These are phyloP conservation scores for Vitis vinifera DNA, from an alignment of 164 flowering plant species.

Conservation along the genomic window DNA sequence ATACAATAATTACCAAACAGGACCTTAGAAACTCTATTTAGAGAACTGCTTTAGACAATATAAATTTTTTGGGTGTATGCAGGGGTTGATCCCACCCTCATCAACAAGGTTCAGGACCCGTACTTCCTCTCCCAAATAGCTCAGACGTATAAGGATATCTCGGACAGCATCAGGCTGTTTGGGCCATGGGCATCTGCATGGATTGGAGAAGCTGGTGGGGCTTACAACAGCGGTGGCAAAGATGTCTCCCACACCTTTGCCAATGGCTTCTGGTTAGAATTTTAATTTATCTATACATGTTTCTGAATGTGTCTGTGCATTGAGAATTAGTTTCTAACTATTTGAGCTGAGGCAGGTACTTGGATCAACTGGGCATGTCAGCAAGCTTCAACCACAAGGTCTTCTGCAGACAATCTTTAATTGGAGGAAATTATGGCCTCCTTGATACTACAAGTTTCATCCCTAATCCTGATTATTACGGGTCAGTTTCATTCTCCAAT, in stretches of 20 bases:
- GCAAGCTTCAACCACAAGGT: slow-evolving; percentile 51
- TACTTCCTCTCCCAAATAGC: slow-evolving; percentile 34
- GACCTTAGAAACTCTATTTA: no score
- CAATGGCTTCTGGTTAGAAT: slow-evolving; percentile 56
- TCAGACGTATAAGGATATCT: slow-evolving; percentile 39
- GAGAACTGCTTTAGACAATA: no score
- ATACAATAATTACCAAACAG: no score
- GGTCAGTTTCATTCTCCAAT: slow-evolving; percentile 26
- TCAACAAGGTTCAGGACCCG: slow-evolving; percentile 55
- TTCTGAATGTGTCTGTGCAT: not conserved
- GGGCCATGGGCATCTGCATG: slow-evolving; percentile 63
- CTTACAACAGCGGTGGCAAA: slow-evolving; percentile 68
- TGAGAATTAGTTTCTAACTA: not conserved
- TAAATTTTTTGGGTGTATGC: not conserved
- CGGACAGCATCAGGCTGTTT: slow-evolving; percentile 8
- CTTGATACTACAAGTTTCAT: slow-evolving; percentile 57
- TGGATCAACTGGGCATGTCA: slow-evolving; percentile 78
- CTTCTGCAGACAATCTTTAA: slow-evolving; percentile 66
- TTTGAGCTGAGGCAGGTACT: slow-evolving; percentile 41
- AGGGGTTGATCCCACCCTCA: slow-evolving; percentile 53
- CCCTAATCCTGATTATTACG: slow-evolving; percentile 74
- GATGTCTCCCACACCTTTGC: slow-evolving; percentile 51
- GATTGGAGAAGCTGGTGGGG: slow-evolving; percentile 84
- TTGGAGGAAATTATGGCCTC: slow-evolving; percentile 82
- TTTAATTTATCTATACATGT: not conserved